Evolutionary conservation across 768 basidiomycete species (phyloP), one percentile per base, ranked within the genome.

Genomic region (Leccinum longicurvipes): DNA sequence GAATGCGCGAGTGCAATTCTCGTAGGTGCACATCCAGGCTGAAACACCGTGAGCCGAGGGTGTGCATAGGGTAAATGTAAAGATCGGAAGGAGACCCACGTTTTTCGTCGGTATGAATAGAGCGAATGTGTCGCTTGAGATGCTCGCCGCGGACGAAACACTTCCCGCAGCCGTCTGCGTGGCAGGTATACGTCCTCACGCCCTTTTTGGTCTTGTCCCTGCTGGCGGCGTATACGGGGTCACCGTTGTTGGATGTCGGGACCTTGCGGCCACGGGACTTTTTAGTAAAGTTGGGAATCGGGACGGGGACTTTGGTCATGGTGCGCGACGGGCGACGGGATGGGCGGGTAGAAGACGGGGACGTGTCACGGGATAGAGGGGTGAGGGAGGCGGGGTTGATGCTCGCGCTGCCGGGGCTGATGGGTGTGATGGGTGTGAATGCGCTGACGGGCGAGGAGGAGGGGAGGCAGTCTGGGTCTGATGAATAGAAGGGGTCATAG

Each of bases 101-200:
- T 77, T 88, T 91, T 64, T 91, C 89, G 61, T 89, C 76, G 2
- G 91, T 91, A 70, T 93, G 91, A 48, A 93, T 86, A 52, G 84
- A 85, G 56, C 86, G 71, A 19, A 92, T 79, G 73, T 93, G 91
- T 25, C 91, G 74, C 72, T 91, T 91, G 55, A 94, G 74, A 69
- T 93, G 91, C 62, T 92, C 89, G 1, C 85, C 82, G 2, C 91
- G 77, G 34, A 82, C 82, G 63, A 94, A 94, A 54, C 85, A 84
- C 73, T 91, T 91, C 17, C 83, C 83, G 62, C 91, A 93, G 1
- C 82, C 88, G 1, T 80, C 74, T 0, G 88, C 87, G 19, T 77
- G 75, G 68, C 91, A 93, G 57, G 81, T 76, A 68, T 84, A 87
- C 27, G 79, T 76, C 47, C 87, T 74, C 14, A 63, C 51, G 34